Conservation (phyloP, 2,329 filamentous ascomycete species). For the Atkinsonella hypoxylon region DNA sequence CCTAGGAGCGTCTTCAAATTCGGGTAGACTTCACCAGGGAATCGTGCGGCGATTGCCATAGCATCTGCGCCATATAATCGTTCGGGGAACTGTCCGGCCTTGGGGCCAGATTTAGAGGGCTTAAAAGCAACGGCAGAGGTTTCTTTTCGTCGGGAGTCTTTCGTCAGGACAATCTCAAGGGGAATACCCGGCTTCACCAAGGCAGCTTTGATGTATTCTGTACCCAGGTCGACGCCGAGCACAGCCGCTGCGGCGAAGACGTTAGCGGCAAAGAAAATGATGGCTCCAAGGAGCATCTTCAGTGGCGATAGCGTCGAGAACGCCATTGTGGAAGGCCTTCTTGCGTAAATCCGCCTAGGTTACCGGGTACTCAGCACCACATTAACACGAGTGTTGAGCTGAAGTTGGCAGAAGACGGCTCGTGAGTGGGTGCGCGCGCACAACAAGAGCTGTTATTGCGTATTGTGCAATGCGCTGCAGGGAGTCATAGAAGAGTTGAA, state of each 20-base stretch:
- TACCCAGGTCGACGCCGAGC: constrained; percentile 85
- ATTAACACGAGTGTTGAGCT: background rate
- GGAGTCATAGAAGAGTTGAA: background rate
- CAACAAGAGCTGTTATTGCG: background rate
- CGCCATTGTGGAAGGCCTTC: constrained; percentile 22
- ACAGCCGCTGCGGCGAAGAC: constrained; percentile 56
- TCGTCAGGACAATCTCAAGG: constrained; percentile 94
- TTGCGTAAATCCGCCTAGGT: constrained; percentile 4
- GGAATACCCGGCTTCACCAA: constrained; percentile 95
- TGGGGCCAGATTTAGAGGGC: constrained; percentile 54
- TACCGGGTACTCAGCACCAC: background rate
- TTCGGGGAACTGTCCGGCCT: constrained; percentile 65
- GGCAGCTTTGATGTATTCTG: constrained; percentile 91
- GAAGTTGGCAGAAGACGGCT: background rate
- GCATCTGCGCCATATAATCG: constrained; percentile 87
- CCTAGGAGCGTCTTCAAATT: constrained; percentile 91
- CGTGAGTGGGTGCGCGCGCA: background rate
- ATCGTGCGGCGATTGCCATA: constrained; percentile 72
- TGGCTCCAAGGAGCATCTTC: constrained; percentile 25
- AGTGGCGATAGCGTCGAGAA: constrained; percentile 22
- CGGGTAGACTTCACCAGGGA: constrained; percentile 86
- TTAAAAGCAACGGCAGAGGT: constrained; percentile 87
- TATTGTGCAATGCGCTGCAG: background rate
- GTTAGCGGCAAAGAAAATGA: constrained; percentile 27
- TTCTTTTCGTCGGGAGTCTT: constrained; percentile 96